Conservation (phyloP, 352 stramenopile genomes). For the Phytophthora sp. region DNA sequence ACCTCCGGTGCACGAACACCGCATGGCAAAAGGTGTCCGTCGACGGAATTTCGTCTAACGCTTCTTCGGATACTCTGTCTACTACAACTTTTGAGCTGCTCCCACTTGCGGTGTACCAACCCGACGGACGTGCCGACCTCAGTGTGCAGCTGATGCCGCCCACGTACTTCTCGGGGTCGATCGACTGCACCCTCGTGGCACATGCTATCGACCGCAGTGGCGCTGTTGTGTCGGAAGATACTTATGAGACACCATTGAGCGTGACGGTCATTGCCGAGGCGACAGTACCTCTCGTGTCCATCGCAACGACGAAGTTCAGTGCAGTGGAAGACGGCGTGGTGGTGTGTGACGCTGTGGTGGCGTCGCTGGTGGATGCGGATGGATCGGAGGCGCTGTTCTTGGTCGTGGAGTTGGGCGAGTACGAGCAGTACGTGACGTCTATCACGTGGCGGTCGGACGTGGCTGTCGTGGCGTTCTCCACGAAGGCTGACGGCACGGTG, state of each 20-base stretch:
- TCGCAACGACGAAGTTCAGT: constrained; percentile 6
- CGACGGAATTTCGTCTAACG: constrained; percentile 2
- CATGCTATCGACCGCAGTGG: constrained; percentile 27
- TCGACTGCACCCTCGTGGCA: constrained; percentile 26
- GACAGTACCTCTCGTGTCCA: constrained; percentile 23
- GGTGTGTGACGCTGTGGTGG: constrained; percentile 23
- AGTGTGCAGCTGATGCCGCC: constrained; percentile 27
- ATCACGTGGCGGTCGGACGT: constrained; percentile 16
- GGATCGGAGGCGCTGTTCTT: constrained; percentile 44
- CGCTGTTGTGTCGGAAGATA: constrained; percentile 15
- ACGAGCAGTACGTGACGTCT: constrained; percentile 15
- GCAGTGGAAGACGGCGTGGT: constrained; percentile 37
- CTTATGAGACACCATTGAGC: constrained; percentile 15
- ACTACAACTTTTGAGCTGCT: constrained; percentile 2
- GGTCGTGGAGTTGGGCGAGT: constrained; percentile 29
- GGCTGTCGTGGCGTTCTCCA: constrained; percentile 12
- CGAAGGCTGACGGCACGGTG: constrained; percentile 13
- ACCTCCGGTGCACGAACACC: constrained; percentile 2
- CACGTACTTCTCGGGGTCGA: constrained; percentile 35
- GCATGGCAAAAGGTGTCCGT: constrained; percentile 9
- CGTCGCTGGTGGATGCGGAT: constrained; percentile 42
- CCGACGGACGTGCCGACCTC: background rate
- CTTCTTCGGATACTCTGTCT: background rate
- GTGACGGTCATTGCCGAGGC: constrained; percentile 28
- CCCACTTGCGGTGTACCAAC: constrained; percentile 2